A percentile compares a stretch with the other conserved stretches of the same genome.
Evolutionary conservation across 2,329 filamentous ascomycete species (phyloP).

Genomic region (Beauveria bassiana): DNA sequence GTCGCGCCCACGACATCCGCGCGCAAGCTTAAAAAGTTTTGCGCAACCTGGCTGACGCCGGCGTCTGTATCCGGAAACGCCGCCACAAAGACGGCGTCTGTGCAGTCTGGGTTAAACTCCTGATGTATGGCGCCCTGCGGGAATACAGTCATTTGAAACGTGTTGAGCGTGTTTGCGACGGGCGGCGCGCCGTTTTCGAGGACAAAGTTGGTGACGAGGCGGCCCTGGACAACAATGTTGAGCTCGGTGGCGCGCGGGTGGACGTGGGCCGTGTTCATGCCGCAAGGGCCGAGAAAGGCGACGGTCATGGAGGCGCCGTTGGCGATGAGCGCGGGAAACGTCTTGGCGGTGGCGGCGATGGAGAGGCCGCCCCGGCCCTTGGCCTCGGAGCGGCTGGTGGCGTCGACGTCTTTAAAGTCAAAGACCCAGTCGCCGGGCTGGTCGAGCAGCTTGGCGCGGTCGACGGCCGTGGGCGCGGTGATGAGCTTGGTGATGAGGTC

Average conservation of each 20-base stretch:
- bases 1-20: conserved; percentile 30
- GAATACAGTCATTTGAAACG: conserved; percentile 39
- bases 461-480: conserved; percentile 22
- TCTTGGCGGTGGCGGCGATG: conserved; percentile 35
- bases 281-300: conserved; percentile 41
- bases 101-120: conserved; percentile 44
- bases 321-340: conserved; percentile 43
- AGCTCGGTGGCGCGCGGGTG: conserved; percentile 42
- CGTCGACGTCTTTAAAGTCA: conserved; percentile 28
- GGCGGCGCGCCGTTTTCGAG: conserved; percentile 34
- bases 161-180: conserved; percentile 29
- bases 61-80: conserved; percentile 38
- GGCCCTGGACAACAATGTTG: conserved; percentile 37
- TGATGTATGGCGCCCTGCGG: conserved; percentile 42
- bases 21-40: conserved; percentile 38
- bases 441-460: conserved; percentile 25
- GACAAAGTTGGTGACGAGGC: conserved; percentile 36
- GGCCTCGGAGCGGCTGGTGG: conserved; percentile 13
- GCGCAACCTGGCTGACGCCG: conserved; percentile 37
- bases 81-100: conserved; percentile 39
- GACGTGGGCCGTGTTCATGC: conserved; percentile 42
- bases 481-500: conserved; percentile 23
- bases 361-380: conserved; percentile 29
- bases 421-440: conserved; percentile 33
- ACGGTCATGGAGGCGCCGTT: conserved; percentile 39